Conservation (phyloP, 768 basidiomycete genomes). For the Kwoniella pini region DNA sequence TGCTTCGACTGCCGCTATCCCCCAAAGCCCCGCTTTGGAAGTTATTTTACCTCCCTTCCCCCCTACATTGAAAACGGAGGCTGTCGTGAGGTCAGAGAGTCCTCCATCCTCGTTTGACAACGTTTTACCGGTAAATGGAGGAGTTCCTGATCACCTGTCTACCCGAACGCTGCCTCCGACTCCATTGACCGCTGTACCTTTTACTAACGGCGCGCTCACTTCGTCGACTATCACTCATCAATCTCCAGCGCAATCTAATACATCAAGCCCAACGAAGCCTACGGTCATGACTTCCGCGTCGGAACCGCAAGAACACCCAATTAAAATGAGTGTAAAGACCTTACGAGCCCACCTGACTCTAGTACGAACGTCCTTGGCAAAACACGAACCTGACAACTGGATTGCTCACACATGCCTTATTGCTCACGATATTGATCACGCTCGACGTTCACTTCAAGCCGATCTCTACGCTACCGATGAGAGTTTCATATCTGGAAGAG, state of each 20-base stretch:
- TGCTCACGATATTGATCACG: conserved; percentile 39
- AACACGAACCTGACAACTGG: conserved; percentile 43
- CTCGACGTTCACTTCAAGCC: conserved; percentile 38
- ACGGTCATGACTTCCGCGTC: conserved; percentile 47
- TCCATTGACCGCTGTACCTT: conserved; percentile 26
- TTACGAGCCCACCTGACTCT: conserved; percentile 25
- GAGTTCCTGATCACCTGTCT: background rate
- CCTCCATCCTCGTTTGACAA: conserved; percentile 9
- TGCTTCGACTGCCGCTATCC: background rate
- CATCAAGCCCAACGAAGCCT: conserved; percentile 19
- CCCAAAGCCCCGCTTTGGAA: background rate
- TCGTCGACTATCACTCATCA: conserved; percentile 1
- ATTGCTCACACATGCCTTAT: conserved; percentile 47
- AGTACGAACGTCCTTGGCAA: conserved; percentile 27
- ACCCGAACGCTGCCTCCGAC: conserved; percentile 22
- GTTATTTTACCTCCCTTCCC: conserved; percentile 27
- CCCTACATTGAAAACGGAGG: conserved; percentile 17
- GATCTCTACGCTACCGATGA: conserved; percentile 48
- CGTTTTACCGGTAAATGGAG: background rate
- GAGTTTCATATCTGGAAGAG: conserved; percentile 36
- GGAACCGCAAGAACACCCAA: conserved; percentile 39
- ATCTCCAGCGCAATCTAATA: background rate
- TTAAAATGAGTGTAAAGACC: conserved; percentile 34
- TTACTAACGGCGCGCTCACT: background rate
- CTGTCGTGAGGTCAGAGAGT: background rate